Evolutionary conservation across 1,284 basidiomycete species (phyloP).

Genomic region (Fomes fomentarius): DNA sequence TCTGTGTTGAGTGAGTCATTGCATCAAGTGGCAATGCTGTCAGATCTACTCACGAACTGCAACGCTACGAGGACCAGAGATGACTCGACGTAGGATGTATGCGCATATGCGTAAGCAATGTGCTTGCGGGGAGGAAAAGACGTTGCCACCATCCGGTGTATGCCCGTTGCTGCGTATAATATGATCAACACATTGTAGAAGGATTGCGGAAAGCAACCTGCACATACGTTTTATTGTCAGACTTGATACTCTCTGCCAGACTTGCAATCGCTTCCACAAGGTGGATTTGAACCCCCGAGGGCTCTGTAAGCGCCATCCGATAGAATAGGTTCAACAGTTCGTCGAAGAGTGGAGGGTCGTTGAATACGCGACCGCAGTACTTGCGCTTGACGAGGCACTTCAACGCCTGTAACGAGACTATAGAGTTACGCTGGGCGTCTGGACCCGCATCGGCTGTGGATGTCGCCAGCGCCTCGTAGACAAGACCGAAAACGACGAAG

Average conservation of each 20-base stretch:
- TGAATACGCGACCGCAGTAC: constrained; percentile 81
- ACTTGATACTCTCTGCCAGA: constrained; percentile 60
- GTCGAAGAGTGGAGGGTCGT: constrained; percentile 84
- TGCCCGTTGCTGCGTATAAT: constrained; percentile 32
- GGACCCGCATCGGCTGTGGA: constrained; percentile 51
- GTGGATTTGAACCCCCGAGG: constrained; percentile 71
- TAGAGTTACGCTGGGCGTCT: constrained; percentile 49
- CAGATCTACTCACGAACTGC: constrained; percentile 56
- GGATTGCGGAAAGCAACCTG: neutral
- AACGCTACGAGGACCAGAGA: constrained; percentile 56
- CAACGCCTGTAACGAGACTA: constrained; percentile 79
- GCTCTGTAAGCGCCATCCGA: constrained; percentile 88
- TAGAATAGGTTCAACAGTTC: constrained; percentile 91
- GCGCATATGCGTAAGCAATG: constrained; percentile 85
- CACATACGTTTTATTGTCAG: constrained; percentile 13
- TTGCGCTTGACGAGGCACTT: constrained; percentile 78
- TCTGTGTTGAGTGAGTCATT: constrained; percentile 18
- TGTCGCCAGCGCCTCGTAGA: constrained; percentile 87
- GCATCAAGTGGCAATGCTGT: neutral
- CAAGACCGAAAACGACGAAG: constrained; percentile 89
- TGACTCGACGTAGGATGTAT: constrained; percentile 75
- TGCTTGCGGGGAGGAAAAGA: constrained; percentile 44
- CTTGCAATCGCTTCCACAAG: constrained; percentile 76
- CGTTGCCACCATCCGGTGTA: constrained; percentile 48
- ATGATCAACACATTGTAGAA: neutral